Conservation (phyloP, 73 alveolate genomes). For the Paramecium pentaurelia region DNA sequence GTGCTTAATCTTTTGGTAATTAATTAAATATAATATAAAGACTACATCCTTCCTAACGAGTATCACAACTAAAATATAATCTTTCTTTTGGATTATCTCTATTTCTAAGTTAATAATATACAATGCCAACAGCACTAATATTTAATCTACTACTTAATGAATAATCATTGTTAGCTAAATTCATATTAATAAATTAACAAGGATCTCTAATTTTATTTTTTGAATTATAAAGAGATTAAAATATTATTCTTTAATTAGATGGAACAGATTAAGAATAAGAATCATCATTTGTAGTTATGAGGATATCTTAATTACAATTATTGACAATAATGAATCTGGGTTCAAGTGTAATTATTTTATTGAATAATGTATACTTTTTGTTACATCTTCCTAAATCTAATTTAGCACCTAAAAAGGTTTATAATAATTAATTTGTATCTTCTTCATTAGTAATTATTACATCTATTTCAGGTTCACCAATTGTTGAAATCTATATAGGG, state of each 20-base stretch:
- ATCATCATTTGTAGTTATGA: not conserved
- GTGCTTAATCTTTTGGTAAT: not conserved
- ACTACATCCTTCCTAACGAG: slow-evolving; percentile 42
- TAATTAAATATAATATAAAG: not conserved
- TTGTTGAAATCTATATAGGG: not conserved
- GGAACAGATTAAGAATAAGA: not conserved
- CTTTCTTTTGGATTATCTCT: not conserved
- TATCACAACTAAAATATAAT: slow-evolving; percentile 43
- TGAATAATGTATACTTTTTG: not conserved
- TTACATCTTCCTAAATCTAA: not conserved
- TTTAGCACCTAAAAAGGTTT: not conserved
- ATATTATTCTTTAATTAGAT: not conserved
- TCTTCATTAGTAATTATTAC: not conserved
- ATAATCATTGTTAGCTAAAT: not conserved
- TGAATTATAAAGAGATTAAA: not conserved
- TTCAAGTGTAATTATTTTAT: not conserved
- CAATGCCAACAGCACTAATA: slow-evolving; percentile 40
- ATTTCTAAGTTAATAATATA: not conserved
- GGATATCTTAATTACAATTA: not conserved
- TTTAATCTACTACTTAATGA: slow-evolving; percentile 26
- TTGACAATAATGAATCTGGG: not conserved
- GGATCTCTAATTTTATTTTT: not conserved
- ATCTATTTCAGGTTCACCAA: slow-evolving; percentile 46
- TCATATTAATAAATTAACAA: not conserved
- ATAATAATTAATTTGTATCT: not conserved